Conservation (phyloP, 805 yeast genomes). For the Torulaspora indica region DNA sequence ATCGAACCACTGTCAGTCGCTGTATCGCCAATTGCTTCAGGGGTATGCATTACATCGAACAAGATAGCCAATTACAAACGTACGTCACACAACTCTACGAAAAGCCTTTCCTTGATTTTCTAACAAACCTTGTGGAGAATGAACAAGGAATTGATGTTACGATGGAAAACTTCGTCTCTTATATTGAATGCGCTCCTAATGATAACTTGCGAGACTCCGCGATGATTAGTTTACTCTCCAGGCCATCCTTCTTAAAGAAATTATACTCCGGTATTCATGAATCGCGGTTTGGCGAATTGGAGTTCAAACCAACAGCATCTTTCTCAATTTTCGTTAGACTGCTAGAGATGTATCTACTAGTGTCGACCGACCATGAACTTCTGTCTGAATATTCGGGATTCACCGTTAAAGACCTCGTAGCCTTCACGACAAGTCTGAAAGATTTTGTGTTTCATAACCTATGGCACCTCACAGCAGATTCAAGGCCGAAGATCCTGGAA, state of each 20-base stretch:
- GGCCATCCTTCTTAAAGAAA: conserved; percentile 15
- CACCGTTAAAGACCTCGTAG: conserved; percentile 16
- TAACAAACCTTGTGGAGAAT: conserved; percentile 11
- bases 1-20: neutral
- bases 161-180: conserved; percentile 10
- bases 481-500: conserved; percentile 10
- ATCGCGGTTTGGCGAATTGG: neutral
- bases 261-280: conserved; percentile 5
- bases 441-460: conserved; percentile 21
- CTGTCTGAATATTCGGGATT: conserved; percentile 15
- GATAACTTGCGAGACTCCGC: conserved; percentile 16
- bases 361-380: conserved; percentile 32
- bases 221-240: conserved; percentile 17
- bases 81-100: conserved; percentile 14
- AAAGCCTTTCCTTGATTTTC: conserved; percentile 12
- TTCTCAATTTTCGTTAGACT: conserved; percentile 21
- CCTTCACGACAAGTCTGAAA: conserved; percentile 21
- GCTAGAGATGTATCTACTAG: conserved; percentile 23
- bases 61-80: conserved; percentile 3
- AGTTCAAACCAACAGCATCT: conserved; percentile 8
- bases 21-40: conserved; percentile 13
- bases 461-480: conserved; percentile 17
- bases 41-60: conserved; percentile 5
- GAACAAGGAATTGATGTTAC: neutral
- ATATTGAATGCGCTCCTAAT: conserved; percentile 15